A percentile compares a stretch with the other conserved stretches of the same genome.
These are phyloP conservation scores for Cercophora sp. DNA, from an alignment of 495 filamentous ascomycete species.

Conservation along the genomic window DNA sequence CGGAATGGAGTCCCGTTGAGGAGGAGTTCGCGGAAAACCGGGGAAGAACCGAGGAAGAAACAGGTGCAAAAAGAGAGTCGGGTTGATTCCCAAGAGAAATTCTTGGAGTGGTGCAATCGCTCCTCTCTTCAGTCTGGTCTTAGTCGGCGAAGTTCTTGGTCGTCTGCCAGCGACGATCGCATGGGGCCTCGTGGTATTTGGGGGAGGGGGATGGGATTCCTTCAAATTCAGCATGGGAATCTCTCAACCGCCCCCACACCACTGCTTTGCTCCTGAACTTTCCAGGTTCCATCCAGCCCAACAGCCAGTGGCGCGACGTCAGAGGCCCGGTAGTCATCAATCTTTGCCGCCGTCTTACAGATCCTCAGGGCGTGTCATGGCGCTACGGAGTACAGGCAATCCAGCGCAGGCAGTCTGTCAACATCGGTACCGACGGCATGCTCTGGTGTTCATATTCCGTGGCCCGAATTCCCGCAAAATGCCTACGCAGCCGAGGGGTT, in stretches of 20 bases:
- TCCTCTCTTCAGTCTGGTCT: too few relatives aligned
- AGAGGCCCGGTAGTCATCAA: not conserved
- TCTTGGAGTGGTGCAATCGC: not conserved
- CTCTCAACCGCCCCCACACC: constrained; percentile 11
- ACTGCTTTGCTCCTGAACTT: not conserved
- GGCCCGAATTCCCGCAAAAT: constrained; percentile 1
- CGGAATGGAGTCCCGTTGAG: too few relatives aligned
- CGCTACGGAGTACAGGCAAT: not conserved
- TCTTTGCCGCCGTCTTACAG: not conserved
- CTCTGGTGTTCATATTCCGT: too few relatives aligned
- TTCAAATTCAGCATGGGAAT: constrained; percentile 25
- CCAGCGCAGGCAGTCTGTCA: too few relatives aligned
- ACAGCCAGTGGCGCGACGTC: not conserved
- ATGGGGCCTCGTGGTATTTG: constrained; percentile 7
- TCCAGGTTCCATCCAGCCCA: not conserved
- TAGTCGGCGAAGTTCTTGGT: not conserved
- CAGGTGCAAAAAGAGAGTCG: not conserved
- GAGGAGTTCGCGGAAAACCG: not conserved
- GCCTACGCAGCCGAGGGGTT: not conserved
- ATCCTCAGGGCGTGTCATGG: not conserved
- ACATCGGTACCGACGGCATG: too few relatives aligned
- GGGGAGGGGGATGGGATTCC: constrained; percentile 29
- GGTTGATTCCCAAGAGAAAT: too few relatives aligned
- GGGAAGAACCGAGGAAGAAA: not conserved
- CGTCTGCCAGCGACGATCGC: constrained; percentile 8